Evolutionary conservation across 1,139 yeast species (phyloP).

Genomic region (Candida freyschussii): DNA sequence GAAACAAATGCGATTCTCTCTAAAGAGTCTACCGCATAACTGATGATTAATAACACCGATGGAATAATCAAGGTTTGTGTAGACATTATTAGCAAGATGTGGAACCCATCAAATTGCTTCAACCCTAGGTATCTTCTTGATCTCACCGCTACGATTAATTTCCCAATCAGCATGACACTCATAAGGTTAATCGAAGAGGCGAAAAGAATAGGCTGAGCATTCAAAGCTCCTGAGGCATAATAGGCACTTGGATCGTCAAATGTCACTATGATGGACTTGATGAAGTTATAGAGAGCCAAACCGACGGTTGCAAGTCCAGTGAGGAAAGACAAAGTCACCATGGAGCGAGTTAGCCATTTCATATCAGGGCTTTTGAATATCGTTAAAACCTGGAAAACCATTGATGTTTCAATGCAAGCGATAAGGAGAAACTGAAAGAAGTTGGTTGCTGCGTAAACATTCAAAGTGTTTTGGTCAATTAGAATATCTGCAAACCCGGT

Average conservation of each 20-base stretch:
- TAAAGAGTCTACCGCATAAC: constrained; percentile 34
- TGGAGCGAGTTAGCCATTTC: constrained; percentile 32
- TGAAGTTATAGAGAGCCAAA: constrained; percentile 46
- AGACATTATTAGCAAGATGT: constrained; percentile 72
- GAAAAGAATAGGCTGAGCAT: constrained; percentile 57
- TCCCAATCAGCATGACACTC: constrained; percentile 53
- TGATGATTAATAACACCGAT: constrained; percentile 55
- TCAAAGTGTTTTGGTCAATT: constrained; percentile 32
- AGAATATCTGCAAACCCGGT: constrained; percentile 41
- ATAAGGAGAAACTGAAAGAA: constrained; percentile 57
- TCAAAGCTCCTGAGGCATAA: constrained; percentile 33
- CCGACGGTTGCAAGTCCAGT: constrained; percentile 49
- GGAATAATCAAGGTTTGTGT: constrained; percentile 83
- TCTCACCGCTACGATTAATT: constrained; percentile 62
- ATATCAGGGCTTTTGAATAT: constrained; percentile 57
- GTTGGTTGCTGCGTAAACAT: constrained; percentile 52
- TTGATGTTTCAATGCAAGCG: constrained; percentile 54
- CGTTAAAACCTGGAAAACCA: constrained; percentile 64
- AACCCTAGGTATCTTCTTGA: constrained; percentile 73
- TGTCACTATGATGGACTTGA: constrained; percentile 31
- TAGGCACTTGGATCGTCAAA: constrained; percentile 25
- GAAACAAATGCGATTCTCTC: constrained; percentile 32
- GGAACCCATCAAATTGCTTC: constrained; percentile 76
- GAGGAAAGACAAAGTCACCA: constrained; percentile 37
- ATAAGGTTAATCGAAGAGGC: constrained; percentile 63